A percentile compares a stretch with the other conserved stretches of the same genome.
phyloP scores from a whole-genome alignment of 1,284 basidiomycete genomes.

The Cryptococcus wingfieldii region DNA sequence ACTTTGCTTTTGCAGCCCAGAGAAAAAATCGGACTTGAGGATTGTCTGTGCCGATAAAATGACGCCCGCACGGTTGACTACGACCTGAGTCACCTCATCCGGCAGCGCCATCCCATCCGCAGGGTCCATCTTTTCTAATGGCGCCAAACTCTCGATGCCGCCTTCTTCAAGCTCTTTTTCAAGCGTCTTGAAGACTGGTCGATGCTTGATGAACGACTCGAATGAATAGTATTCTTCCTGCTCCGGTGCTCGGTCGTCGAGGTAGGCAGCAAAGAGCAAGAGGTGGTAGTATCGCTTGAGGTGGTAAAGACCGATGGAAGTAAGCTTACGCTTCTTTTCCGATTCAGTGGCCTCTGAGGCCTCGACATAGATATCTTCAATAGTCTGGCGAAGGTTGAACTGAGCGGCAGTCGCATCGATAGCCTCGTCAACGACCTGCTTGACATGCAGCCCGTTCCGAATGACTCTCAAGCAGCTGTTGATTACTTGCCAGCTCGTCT shows the following conservation, averaged over 20 bases:
- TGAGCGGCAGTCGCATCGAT: conserved; percentile 84
- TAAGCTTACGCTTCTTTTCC: conserved; percentile 60
- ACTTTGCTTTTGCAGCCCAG: conserved; percentile 89
- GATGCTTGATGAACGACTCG: conserved; percentile 71
- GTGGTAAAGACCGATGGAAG: conserved; percentile 63
- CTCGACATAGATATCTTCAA: conserved; percentile 64
- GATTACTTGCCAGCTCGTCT: conserved; percentile 60
- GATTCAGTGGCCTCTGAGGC: conserved; percentile 76
- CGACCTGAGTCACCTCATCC: conserved; percentile 80
- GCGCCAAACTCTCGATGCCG: conserved; percentile 73
- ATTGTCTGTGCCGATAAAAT: conserved; percentile 72
- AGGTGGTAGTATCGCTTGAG: conserved; percentile 84
- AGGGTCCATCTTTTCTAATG: conserved; percentile 70
- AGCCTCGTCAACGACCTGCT: conserved; percentile 80
- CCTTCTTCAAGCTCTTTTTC: conserved; percentile 83
- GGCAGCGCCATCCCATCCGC: conserved; percentile 70
- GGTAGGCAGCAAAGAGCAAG: conserved; percentile 89
- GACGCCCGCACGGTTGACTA: conserved; percentile 76
- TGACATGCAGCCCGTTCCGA: conserved; percentile 80
- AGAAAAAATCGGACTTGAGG: conserved; percentile 96
- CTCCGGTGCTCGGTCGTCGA: conserved; percentile 79
- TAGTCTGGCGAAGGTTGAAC: conserved; percentile 77
- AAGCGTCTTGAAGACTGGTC: conserved; percentile 94
- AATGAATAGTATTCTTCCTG: conserved; percentile 71
- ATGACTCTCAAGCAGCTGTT: conserved; percentile 81